Percentiles rank a stretch among this genome's conserved stretches.
phyloP scores from a whole-genome alignment of 1,139 yeast genomes.

The Nadsonia starkeyi-henricii region DNA sequence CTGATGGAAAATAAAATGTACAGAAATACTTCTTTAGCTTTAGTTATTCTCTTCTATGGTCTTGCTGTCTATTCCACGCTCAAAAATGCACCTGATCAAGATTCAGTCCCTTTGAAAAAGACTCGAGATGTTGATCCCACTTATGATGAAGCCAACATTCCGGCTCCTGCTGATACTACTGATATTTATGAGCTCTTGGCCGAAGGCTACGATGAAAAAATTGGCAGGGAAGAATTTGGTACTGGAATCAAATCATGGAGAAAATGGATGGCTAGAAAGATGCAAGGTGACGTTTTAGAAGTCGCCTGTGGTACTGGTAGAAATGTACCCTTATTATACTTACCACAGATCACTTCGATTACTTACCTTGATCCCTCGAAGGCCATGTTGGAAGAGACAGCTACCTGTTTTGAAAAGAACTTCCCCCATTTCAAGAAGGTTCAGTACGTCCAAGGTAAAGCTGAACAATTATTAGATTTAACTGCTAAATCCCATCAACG shows the following conservation, averaged over 20 bases:
- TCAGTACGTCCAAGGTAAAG: slow-evolving; percentile 84
- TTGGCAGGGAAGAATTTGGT: slow-evolving; percentile 74
- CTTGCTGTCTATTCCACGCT: background rate
- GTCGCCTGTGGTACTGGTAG: slow-evolving; percentile 96
- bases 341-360: slow-evolving; percentile 47
- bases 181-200: slow-evolving; percentile 72
- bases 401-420: slow-evolving; percentile 50
- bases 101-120: background rate
- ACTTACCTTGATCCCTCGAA: slow-evolving; percentile 77
- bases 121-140: background rate
- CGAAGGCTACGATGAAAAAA: slow-evolving; percentile 63
- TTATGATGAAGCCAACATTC: slow-evolving; percentile 13
- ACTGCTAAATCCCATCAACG: slow-evolving; percentile 33
- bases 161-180: slow-evolving; percentile 71
- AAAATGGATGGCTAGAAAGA: slow-evolving; percentile 67
- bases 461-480: slow-evolving; percentile 61
- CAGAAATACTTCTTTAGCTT: background rate
- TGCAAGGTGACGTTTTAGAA: slow-evolving; percentile 80
- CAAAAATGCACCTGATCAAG: background rate
- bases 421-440: slow-evolving; percentile 57
- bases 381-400: slow-evolving; percentile 76
- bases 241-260: slow-evolving; percentile 75
- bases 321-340: slow-evolving; percentile 61
- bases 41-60: background rate
- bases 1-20: background rate